Evolutionary conservation across 306 rosid species (phyloP).

Genomic region (Hippophae rhamnoides): DNA sequence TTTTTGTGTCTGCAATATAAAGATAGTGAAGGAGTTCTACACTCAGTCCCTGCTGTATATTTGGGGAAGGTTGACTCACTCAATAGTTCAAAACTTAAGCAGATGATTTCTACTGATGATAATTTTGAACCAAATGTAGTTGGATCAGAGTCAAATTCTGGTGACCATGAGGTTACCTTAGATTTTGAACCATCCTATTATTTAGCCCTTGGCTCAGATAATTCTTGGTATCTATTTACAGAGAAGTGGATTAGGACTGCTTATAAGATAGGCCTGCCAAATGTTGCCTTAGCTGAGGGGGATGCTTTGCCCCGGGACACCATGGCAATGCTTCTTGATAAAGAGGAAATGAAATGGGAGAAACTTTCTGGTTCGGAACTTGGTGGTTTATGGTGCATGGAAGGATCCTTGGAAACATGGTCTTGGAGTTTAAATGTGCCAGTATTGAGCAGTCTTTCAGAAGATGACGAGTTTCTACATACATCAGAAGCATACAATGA

Average conservation of each 20-base stretch:
- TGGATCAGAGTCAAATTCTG: slow-evolving; percentile 21
- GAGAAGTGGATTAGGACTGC: slow-evolving; percentile 82
- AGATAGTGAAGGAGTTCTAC: slow-evolving; percentile 81
- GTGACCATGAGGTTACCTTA: slow-evolving; percentile 25
- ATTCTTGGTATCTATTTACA: slow-evolving; percentile 84
- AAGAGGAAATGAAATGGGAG: slow-evolving; percentile 82
- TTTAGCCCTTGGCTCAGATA: slow-evolving; percentile 93
- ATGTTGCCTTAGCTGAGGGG: slow-evolving; percentile 60
- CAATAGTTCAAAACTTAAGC: slow-evolving; percentile 46
- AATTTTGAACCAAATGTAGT: slow-evolving; percentile 38
- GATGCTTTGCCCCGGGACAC: slow-evolving; percentile 82
- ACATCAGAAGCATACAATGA: slow-evolving; percentile 43
- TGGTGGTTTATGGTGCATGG: slow-evolving; percentile 74
- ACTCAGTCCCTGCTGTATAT: slow-evolving; percentile 71
- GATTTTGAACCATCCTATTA: slow-evolving; percentile 56
- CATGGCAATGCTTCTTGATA: slow-evolving; percentile 73
- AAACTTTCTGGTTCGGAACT: slow-evolving; percentile 65
- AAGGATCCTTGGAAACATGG: slow-evolving; percentile 95
- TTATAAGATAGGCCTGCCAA: slow-evolving; percentile 74
- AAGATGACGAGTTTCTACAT: slow-evolving; percentile 63
- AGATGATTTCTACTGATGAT: slow-evolving; percentile 37
- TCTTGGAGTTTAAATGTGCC: slow-evolving; percentile 98
- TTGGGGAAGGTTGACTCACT: slow-evolving; percentile 65
- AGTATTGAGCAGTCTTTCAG: slow-evolving; percentile 77
- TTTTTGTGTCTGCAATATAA: slow-evolving; percentile 79